Evolutionary conservation across 1,284 basidiomycete species (phyloP).

Genomic region (Moesziomyces antarcticus): DNA sequence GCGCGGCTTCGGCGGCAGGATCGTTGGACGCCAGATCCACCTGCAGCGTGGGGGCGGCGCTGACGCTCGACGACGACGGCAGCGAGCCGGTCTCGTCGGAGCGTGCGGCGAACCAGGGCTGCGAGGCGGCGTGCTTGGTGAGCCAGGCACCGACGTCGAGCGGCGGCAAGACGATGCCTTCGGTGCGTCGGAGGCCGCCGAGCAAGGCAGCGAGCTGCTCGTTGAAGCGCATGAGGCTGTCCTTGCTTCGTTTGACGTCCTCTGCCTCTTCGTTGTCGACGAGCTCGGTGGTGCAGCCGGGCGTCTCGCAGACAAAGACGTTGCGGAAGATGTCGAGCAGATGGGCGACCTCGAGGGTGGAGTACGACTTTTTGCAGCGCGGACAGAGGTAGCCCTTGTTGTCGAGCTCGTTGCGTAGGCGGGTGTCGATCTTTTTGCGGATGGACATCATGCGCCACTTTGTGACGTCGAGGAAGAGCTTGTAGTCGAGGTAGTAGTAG

Average conservation of each 20-base stretch:
- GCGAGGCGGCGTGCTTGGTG: conserved; percentile 54
- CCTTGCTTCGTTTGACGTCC: conserved; percentile 83
- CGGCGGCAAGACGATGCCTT: conserved; percentile 77
- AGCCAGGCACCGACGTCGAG: conserved; percentile 75
- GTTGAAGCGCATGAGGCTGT: conserved; percentile 95
- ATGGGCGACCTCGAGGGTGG: conserved; percentile 85
- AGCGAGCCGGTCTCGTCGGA: conserved; percentile 21
- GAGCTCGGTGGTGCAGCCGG: conserved; percentile 75
- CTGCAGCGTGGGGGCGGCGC: conserved; percentile 43
- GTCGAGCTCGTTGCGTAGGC: conserved; percentile 73
- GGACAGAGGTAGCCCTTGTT: conserved; percentile 96
- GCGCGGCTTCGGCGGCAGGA: conserved; percentile 61
- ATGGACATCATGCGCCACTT: conserved; percentile 98
- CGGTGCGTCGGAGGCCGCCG: conserved; percentile 86
- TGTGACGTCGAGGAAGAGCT: conserved; percentile 93
- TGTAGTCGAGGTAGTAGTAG: conserved; percentile 97
- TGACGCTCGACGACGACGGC: conserved; percentile 33
- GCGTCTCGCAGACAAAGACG: conserved; percentile 63
- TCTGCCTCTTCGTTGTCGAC: conserved; percentile 91
- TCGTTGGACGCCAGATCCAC: conserved; percentile 63
- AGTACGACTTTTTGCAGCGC: conserved; percentile 84
- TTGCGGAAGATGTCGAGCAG: conserved; percentile 76
- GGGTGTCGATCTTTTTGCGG: conserved; percentile 81
- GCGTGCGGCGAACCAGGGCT: conserved; percentile 49
- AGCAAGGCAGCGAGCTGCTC: conserved; percentile 86